Percentiles rank a stretch among this genome's conserved stretches.
These are phyloP conservation scores for Cutaneotrichosporon spelunceum DNA, from an alignment of 1,284 basidiomycete species.

Conservation along the genomic window DNA sequence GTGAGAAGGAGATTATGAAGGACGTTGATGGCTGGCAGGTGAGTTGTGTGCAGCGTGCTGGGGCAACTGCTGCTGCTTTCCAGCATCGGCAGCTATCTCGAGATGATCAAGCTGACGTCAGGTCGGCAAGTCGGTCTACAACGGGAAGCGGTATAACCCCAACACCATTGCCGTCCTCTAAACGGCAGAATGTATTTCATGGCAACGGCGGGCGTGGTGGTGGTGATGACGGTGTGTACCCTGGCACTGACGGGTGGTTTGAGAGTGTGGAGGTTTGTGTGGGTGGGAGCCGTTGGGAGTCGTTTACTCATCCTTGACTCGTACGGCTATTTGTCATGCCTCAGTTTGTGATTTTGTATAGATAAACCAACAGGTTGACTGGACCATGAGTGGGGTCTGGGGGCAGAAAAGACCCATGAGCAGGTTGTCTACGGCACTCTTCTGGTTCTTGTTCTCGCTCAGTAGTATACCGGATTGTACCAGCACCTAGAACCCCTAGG, in stretches of 20 bases:
- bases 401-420: neutral
- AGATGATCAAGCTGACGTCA: conserved; percentile 36
- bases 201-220: neutral
- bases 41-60: conserved; percentile 47
- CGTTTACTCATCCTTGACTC: neutral
- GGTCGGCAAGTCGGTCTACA: conserved; percentile 80
- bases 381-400: neutral
- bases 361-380: neutral
- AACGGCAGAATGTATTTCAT: conserved; percentile 15
- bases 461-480: too few relatives aligned
- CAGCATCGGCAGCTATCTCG: neutral
- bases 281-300: neutral
- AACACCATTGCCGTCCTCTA: conserved; percentile 55
- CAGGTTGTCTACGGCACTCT: too few relatives aligned
- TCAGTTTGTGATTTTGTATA: neutral
- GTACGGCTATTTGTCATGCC: neutral
- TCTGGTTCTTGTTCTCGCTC: too few relatives aligned
- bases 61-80: neutral
- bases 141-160: conserved; percentile 73
- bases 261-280: neutral
- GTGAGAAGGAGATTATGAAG: conserved; percentile 94
- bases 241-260: neutral
- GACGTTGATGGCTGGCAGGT: conserved; percentile 94
- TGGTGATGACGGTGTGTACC: neutral
- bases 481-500: too few relatives aligned